Percentiles rank a stretch among this genome's conserved stretches.
These are phyloP conservation scores for Neoboletus subvelutipes DNA, from an alignment of 768 basidiomycete genomes.

Conservation along the genomic window DNA sequence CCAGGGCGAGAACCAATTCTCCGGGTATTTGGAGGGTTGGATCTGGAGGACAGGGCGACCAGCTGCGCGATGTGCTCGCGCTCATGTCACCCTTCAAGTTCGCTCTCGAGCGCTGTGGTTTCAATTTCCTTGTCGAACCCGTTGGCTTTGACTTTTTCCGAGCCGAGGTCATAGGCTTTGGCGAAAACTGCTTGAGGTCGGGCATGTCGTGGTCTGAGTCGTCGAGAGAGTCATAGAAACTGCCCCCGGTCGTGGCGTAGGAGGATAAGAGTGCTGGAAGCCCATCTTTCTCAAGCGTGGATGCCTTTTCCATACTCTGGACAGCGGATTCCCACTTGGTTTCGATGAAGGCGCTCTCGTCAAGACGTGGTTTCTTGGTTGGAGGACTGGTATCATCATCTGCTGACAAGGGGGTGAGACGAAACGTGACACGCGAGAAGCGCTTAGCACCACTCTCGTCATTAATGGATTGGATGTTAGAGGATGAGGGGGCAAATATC, in stretches of 20 bases:
- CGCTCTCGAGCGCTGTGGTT: conserved; percentile 16
- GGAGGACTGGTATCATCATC: conserved; percentile 34
- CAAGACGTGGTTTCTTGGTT: conserved; percentile 45
- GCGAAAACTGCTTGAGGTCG: conserved; percentile 4
- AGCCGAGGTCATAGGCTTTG: not conserved
- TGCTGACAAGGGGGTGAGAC: conserved; percentile 6
- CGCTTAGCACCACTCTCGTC: conserved; percentile 37
- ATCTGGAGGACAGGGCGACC: conserved; percentile 48
- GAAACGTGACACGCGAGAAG: conserved; percentile 43
- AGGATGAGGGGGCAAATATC: conserved; percentile 34
- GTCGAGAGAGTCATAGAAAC: conserved; percentile 28
- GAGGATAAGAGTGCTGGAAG: conserved; percentile 42
- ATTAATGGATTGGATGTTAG: conserved; percentile 43
- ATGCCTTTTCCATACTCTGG: conserved; percentile 42
- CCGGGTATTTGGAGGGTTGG: conserved; percentile 59
- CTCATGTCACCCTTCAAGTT: conserved; percentile 16
- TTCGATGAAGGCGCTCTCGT: conserved; percentile 28
- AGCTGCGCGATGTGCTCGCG: conserved; percentile 13
- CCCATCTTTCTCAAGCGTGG: conserved; percentile 46
- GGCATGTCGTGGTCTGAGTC: conserved; percentile 24
- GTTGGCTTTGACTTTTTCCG: conserved; percentile 9
- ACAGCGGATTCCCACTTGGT: conserved; percentile 50
- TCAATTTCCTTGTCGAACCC: conserved; percentile 16
- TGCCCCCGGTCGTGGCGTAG: conserved; percentile 22
- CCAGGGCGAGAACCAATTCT: conserved; percentile 58